Percentiles rank a stretch among this genome's conserved stretches.
These are phyloP conservation scores for Yamadazyma triangularis DNA, from an alignment of 1,139 yeast genomes.

Conservation along the genomic window DNA sequence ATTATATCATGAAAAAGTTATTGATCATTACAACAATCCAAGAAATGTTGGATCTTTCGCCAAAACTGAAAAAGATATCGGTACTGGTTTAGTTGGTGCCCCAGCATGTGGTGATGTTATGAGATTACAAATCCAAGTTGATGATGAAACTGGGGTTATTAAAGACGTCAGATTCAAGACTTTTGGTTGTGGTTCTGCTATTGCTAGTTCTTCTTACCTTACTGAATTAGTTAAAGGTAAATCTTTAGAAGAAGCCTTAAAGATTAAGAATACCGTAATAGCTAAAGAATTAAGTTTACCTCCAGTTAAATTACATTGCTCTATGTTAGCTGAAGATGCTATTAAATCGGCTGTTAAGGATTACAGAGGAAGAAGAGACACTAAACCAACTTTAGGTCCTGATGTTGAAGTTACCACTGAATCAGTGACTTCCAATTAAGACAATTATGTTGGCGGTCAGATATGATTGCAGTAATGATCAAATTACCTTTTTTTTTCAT, in stretches of 20 bases:
- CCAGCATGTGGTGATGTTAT: slow-evolving; percentile 99
- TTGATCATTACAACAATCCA: slow-evolving; percentile 95
- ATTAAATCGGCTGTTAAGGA: slow-evolving; percentile 96
- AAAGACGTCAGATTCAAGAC: slow-evolving; percentile 96
- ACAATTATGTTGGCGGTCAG: no score
- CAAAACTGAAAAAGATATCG: slow-evolving; percentile 74
- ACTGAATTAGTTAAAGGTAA: slow-evolving; percentile 95
- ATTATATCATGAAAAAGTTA: slow-evolving; percentile 66
- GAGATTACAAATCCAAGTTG: slow-evolving; percentile 93
- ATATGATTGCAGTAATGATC: no score
- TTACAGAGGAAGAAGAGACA: slow-evolving; percentile 68
- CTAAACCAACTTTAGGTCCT: slow-evolving; percentile 50
- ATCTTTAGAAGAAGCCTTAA: slow-evolving; percentile 89
- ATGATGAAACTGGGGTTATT: slow-evolving; percentile 84
- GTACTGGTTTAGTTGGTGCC: slow-evolving; percentile 96
- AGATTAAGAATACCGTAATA: slow-evolving; percentile 84
- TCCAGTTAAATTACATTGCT: slow-evolving; percentile 95
- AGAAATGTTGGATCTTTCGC: slow-evolving; percentile 93
- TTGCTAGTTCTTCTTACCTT: slow-evolving; percentile 91
- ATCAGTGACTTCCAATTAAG: slow-evolving; percentile 2
- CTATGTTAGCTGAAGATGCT: slow-evolving; percentile 98
- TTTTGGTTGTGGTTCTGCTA: slow-evolving; percentile 97
- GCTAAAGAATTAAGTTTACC: slow-evolving; percentile 93
- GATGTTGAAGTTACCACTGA: slow-evolving; percentile 24
- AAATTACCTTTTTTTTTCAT: no score